Evolutionary conservation across 345 rosid genomes (phyloP), one percentile per base, ranked within the genome.

Genomic region (Arabidopsis arenosa): DNA sequence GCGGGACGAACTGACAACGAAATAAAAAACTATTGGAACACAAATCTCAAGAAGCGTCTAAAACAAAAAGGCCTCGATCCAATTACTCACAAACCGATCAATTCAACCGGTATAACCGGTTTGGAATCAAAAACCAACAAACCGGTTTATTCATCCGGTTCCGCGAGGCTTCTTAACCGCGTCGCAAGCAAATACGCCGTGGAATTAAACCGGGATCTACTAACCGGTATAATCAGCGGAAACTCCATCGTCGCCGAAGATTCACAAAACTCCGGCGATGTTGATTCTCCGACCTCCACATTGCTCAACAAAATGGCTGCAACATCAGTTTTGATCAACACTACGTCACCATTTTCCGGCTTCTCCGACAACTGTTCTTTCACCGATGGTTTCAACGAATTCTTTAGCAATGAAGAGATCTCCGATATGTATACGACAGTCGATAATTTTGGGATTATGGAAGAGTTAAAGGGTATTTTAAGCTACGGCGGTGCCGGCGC

Each of bases 1-100:
- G 77, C 82, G 7, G 81, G 83, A 12, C 65, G 88, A 55, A 87
- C 91, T 0, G 91, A 85, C 58, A 85, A 87, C 30, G 89, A 85
- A 55, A 84, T 87, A 6, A 87, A 87, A 80, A 87, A 85, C 32
- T 82, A 80, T 41, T 87, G 91, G 91, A 84, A 87, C 70, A 84
- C 89, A 4, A 84, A 85, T 69, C 73, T 87, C 40, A 87, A 75
- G 77, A 87, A 85, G 63, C 83, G 80, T 30, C 68, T 87, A 28
- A 52, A 62, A 21, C 67, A 49, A 54, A 82, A 77, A 83, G 84
- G 83, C 5, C 54, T 80, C 15, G 88, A 84, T 61, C 87, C 88
- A 11, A 70, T 72, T 37, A 83, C 82, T 45, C 88, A 79, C 65
- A 79, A 75, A 84, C 82, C 82, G 72, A 30, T 47, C 28, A 12